Evolutionary conservation across 331 rosid genomes (phyloP), one percentile per base, ranked within the genome.

Genomic region (Malus hybrid): DNA sequence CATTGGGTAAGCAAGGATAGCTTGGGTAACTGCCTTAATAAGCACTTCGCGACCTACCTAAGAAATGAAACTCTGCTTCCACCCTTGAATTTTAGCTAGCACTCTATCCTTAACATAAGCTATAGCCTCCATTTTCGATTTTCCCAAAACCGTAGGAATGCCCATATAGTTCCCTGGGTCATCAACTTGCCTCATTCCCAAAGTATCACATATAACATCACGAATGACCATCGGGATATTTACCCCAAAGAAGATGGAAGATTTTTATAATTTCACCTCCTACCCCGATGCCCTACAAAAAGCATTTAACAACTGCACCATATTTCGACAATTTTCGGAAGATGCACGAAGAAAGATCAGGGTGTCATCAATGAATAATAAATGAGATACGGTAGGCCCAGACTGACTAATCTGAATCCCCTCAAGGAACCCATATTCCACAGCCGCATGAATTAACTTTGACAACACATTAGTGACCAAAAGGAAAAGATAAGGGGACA

Each of bases 361-460:
- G 7, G 34, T 7, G 32, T 63, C 68, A 11, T 63, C 68, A 0
- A 0, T 4, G 32, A 27, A 63, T 0, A 63, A 0, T 5, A 63
- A 7, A 16, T 63, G 39, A 2, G 39, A 10, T 3, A 63, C 2
- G 4, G 5, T 14, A 63, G 22, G 68, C 2, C 24, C 19, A 28
- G 18, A 12, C 10, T 27, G n/a, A 18, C 50, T 3, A 1, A 66
- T 6, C 5, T 9, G n/a, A 14, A 66, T n/a, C 7, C 70, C 70
- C 6, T 15, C 9, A 8, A 66, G 14, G 3, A 3, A 7, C 9
- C 29, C 29, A 1, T 33, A 6, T 0, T 0, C 2, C 4, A 7
- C 2, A 16, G 7, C 50, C 5, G 2, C 28, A 1, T 2, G 3
- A 5, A 66, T n/a, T 13, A 9, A 3, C 0, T 4, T n/a, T 0